These are phyloP conservation scores for Coniosporium apollinis DNA, from an alignment of 495 filamentous ascomycete species.

Conservation along the genomic window DNA sequence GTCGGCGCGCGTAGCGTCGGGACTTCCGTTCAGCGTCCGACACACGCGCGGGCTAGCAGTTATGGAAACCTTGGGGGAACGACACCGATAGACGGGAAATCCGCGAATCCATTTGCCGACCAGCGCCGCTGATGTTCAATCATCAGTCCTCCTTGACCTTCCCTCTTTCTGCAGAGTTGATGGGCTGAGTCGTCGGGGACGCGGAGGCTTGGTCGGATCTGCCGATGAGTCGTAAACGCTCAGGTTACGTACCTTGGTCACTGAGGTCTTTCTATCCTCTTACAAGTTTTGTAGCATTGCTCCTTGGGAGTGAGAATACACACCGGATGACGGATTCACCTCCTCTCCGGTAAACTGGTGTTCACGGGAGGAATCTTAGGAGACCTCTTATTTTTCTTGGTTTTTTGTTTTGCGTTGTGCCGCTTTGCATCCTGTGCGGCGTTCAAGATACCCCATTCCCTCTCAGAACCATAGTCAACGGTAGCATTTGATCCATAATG, in stretches of 20 bases:
- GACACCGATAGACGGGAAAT: slow-evolving; percentile 18
- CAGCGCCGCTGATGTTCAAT: slow-evolving; percentile 15
- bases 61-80: slow-evolving; percentile 18
- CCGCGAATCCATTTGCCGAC: slow-evolving; percentile 18
- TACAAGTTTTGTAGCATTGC: slow-evolving; percentile 6
- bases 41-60: slow-evolving; percentile 19
- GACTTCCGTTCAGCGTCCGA: slow-evolving; percentile 16
- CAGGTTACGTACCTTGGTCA: slow-evolving; percentile 22
- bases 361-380: slow-evolving; percentile 7
- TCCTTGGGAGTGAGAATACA: slow-evolving; percentile 4
- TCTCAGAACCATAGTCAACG: slow-evolving; percentile 5
- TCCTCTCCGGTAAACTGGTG: slow-evolving; percentile 12
- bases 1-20: slow-evolving; percentile 18
- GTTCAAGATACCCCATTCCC: background rate
- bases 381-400: slow-evolving; percentile 8
- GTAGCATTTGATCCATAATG: background rate
- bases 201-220: slow-evolving; percentile 7
- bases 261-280: slow-evolving; percentile 7
- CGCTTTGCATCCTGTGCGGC: background rate
- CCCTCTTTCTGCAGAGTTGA: slow-evolving; percentile 5
- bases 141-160: slow-evolving; percentile 23
- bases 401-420: slow-evolving; percentile 7
- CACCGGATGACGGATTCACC: slow-evolving; percentile 6
- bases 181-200: slow-evolving; percentile 15
- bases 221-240: slow-evolving; percentile 20